These are phyloP conservation scores for Prunus mongolica DNA, from an alignment of 306 rosid species.

Conservation along the genomic window DNA sequence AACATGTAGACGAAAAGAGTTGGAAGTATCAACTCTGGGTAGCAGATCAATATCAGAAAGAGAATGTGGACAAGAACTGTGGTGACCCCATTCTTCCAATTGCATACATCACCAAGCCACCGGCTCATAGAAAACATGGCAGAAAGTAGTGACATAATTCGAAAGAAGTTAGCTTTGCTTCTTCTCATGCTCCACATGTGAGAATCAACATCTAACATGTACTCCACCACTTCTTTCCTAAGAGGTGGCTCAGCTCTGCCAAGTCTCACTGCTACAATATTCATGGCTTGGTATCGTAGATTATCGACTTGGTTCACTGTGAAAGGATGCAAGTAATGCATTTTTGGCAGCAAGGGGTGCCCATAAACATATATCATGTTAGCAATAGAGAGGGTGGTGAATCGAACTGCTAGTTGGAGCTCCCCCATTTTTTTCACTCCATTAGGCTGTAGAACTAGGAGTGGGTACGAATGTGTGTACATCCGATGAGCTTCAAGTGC, in stretches of 20 bases:
- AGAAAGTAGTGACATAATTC: conserved; percentile 77
- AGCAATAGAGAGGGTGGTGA: conserved; percentile 78
- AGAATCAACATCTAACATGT: conserved; percentile 93
- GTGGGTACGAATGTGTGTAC: conserved; percentile 74
- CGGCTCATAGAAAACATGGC: conserved; percentile 49
- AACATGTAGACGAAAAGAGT: conserved; percentile 89
- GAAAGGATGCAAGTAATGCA: conserved; percentile 87
- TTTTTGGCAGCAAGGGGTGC: conserved; percentile 88
- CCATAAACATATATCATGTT: conserved; percentile 69
- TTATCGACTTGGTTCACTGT: conserved; percentile 86
- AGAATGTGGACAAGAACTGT: conserved; percentile 74
- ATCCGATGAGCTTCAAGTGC: conserved; percentile 74
- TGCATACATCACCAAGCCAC: conserved; percentile 79
- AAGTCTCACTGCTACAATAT: conserved; percentile 69
- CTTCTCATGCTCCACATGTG: conserved; percentile 97
- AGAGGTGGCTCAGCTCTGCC: conserved; percentile 90
- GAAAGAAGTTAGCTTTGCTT: conserved; percentile 94
- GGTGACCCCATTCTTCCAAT: conserved; percentile 80
- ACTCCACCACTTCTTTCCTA: conserved; percentile 85
- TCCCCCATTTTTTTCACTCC: conserved; percentile 97
- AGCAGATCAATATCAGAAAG: conserved; percentile 69
- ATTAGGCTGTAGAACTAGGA: conserved; percentile 67
- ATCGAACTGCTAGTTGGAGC: conserved; percentile 83
- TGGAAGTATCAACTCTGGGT: conserved; percentile 89
- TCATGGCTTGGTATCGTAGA: conserved; percentile 87